Percentiles rank a stretch among this genome's conserved stretches.
phyloP scores from a whole-genome alignment of 495 filamentous ascomycete genomes.

The Chaetomidium leptoderma region DNA sequence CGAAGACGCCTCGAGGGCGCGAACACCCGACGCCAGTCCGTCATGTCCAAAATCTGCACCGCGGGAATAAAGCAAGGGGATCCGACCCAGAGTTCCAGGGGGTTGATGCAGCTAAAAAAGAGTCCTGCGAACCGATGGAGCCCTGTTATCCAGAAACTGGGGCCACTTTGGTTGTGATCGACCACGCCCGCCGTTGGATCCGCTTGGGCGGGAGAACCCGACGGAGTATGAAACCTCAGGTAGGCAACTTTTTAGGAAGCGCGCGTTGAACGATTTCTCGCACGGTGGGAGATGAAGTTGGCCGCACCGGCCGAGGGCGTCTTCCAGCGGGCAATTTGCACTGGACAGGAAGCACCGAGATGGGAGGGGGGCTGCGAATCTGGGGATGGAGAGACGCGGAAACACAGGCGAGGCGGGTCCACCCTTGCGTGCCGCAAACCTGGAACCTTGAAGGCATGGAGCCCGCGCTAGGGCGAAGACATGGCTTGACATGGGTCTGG shows the following conservation, averaged over 20 bases:
- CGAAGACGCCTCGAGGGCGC: too few relatives aligned
- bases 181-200: conserved; percentile 12
- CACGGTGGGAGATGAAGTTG: neutral
- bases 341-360: neutral
- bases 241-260: too few relatives aligned
- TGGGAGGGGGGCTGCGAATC: neutral
- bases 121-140: neutral
- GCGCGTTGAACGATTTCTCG: too few relatives aligned
- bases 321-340: neutral
- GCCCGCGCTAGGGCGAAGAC: neutral
- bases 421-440: neutral
- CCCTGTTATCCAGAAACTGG: conserved; percentile 6
- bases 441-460: too few relatives aligned
- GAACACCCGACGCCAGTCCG: too few relatives aligned
- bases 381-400: neutral
- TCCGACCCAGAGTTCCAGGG: neutral
- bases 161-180: conserved; percentile 15
- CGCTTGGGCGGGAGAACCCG: conserved; percentile 10
- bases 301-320: neutral
- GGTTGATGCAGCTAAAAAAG: neutral
- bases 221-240: too few relatives aligned
- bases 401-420: neutral
- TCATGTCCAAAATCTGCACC: neutral
- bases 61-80: neutral
- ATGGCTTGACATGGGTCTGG: conserved; percentile 9